phyloP scores from a whole-genome alignment of 139 green algal genomes.

The Micractinium conductrix region DNA sequence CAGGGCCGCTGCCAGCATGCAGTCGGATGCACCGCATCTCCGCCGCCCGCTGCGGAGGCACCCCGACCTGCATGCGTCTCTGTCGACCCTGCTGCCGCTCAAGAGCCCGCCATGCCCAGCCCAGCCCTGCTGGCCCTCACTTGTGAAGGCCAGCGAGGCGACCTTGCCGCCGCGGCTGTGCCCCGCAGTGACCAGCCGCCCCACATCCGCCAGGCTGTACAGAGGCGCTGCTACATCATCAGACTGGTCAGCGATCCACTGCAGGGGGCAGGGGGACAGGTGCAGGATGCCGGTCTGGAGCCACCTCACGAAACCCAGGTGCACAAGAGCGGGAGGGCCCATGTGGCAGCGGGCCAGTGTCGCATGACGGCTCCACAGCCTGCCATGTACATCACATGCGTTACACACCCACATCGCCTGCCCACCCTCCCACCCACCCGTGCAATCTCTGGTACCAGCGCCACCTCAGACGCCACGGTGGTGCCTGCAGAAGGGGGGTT shows the following conservation, averaged over 20 bases:
- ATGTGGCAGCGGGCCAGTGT: too few relatives aligned
- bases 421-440: neutral
- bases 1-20: too few relatives aligned
- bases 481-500: neutral
- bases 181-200: conserved; percentile 37
- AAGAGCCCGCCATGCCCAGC: neutral
- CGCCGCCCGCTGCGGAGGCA: too few relatives aligned
- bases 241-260: conserved; percentile 36
- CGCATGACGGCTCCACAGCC: too few relatives aligned
- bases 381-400: too few relatives aligned
- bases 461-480: neutral
- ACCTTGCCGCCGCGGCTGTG: conserved; percentile 77
- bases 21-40: too few relatives aligned
- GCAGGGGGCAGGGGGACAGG: neutral
- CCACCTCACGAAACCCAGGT: too few relatives aligned
- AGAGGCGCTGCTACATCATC: conserved; percentile 11
- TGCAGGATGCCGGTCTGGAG: too few relatives aligned
- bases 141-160: conserved; percentile 56
- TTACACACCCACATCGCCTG: neutral
- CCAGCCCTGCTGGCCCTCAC: neutral
- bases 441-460: neutral
- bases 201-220: conserved; percentile 27
- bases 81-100: too few relatives aligned
- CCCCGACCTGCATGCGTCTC: too few relatives aligned
- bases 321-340: too few relatives aligned